Conservation (phyloP, 2,329 filamentous ascomycete species). For the Pyricularia grisea region DNA sequence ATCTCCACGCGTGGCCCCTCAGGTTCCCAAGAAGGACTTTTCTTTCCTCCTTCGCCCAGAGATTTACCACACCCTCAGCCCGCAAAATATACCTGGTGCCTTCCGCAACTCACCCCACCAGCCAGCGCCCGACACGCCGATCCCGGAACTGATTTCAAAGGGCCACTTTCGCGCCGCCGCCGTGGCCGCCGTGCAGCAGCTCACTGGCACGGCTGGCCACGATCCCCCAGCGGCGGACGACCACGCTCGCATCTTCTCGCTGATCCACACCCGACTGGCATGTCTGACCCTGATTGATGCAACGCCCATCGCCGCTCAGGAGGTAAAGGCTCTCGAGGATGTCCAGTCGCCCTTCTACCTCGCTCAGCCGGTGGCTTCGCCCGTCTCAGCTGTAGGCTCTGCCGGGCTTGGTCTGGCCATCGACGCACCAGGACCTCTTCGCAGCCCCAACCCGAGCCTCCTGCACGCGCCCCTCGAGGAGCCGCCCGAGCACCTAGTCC, state of each 20-base stretch:
- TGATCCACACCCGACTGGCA: slow-evolving; percentile 73
- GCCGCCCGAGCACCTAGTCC: slow-evolving; percentile 53
- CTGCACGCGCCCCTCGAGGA: neutral
- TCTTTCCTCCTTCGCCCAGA: slow-evolving; percentile 70
- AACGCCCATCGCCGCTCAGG: slow-evolving; percentile 57
- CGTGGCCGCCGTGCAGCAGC: slow-evolving; percentile 51
- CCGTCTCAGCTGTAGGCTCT: neutral
- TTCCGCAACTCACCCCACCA: slow-evolving; percentile 62
- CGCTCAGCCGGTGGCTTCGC: slow-evolving; percentile 35
- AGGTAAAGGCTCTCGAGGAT: slow-evolving; percentile 55
- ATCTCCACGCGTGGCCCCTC: slow-evolving; percentile 12
- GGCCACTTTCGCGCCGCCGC: slow-evolving; percentile 79
- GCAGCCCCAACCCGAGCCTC: slow-evolving; percentile 3
- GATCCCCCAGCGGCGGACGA: slow-evolving; percentile 42
- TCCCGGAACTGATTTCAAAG: slow-evolving; percentile 56
- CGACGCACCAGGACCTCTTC: neutral
- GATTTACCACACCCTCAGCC: slow-evolving; percentile 73
- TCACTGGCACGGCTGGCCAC: slow-evolving; percentile 37
- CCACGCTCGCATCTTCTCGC: slow-evolving; percentile 57
- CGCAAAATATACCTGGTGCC: slow-evolving; percentile 47
- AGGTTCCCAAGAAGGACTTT: slow-evolving; percentile 57
- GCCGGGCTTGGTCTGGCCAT: neutral
- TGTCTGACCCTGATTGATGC: slow-evolving; percentile 74
- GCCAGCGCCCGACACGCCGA: slow-evolving; percentile 51
- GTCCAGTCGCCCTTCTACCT: slow-evolving; percentile 48